Base-by-base conservation (phyloP, 2,329 filamentous ascomycete species). In the Clarireedia homoeocarpa region DNA sequence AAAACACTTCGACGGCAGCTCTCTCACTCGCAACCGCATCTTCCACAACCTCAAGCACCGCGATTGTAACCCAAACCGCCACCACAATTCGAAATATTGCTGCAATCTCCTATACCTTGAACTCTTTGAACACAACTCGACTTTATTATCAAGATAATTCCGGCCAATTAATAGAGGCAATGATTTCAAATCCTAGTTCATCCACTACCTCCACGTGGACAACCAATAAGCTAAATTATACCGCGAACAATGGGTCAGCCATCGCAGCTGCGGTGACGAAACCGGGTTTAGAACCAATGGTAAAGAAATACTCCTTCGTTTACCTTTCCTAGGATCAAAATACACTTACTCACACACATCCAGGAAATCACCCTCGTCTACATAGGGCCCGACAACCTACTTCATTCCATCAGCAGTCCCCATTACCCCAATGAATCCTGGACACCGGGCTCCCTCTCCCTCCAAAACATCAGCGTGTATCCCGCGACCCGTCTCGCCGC, bases 281-380 rank as follows among this genome's bases (percentile, higher is more conserved):
- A 45, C 36, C 48, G 3, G 38, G 42, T 5, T 49, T 46, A 40
- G n/a, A 17, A 23, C 52, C 58, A 48, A 39, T 54, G 5, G 56
- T 58, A 58, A 10, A 47, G 10, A 48, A 15, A 6, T 12, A 36
- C 27, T 36, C 4, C 27, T 30, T 30, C 27, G 27, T 30, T 5
- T 30, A 30, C 27, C 27, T 30, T 30, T 30, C 27, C 27, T 30
- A 2, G 27, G 27, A 40, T 40, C 7, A 14, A 40, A 10, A 40
- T n/a, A 15, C 38, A 40, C 14, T 15, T 10, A 6, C 17, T 49
- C 50, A 42, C 52, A 30, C 14, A 30, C 1, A 12, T 17, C n/a
- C 42, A 60, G 56, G 56, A 58, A 55, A 60, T 60, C 48, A 60
- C 45, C 27, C 44, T 60, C 20, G 54, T 54, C 46, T 60, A 60